These are phyloP conservation scores for Sclerotiophoma versabilis DNA, from an alignment of 2,329 filamentous ascomycete genomes.

Conservation along the genomic window DNA sequence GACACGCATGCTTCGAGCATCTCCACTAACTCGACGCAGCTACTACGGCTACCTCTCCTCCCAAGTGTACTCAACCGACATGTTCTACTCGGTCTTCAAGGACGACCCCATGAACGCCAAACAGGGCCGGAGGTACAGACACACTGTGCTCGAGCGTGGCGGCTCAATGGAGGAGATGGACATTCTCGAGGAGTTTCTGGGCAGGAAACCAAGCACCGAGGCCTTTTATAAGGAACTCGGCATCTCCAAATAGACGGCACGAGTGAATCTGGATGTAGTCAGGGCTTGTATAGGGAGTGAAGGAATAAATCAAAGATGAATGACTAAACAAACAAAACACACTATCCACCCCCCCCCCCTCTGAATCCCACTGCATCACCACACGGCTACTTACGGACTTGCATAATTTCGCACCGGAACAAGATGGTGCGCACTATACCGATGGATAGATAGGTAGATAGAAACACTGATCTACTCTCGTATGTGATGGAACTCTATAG, in stretches of 20 bases:
- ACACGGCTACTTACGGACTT: too few species aligned
- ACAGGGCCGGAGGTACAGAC: slow-evolving; percentile 77
- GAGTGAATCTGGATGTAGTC: background rate
- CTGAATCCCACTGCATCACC: background rate
- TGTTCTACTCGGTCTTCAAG: slow-evolving; percentile 84
- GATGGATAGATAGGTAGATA: too few species aligned
- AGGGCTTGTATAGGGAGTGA: background rate
- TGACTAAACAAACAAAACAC: background rate
- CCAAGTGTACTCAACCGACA: slow-evolving; percentile 82
- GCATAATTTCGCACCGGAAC: too few species aligned
- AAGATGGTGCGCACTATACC: too few species aligned
- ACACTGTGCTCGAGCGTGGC: slow-evolving; percentile 78
- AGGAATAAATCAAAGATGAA: background rate
- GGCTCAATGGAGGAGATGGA: slow-evolving; percentile 83
- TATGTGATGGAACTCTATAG: too few species aligned
- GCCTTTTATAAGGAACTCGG: slow-evolving; percentile 83
- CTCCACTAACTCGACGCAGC: slow-evolving; percentile 26
- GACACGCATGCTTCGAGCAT: background rate
- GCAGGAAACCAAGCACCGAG: slow-evolving; percentile 76
- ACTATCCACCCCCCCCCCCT: background rate
- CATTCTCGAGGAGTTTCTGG: slow-evolving; percentile 78
- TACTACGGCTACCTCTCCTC: slow-evolving; percentile 74
- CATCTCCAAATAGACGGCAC: slow-evolving; percentile 30
- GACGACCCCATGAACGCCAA: slow-evolving; percentile 77
- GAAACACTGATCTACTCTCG: too few species aligned